These are phyloP conservation scores for Saturnispora diversa DNA, from an alignment of 805 yeast species.

Conservation along the genomic window DNA sequence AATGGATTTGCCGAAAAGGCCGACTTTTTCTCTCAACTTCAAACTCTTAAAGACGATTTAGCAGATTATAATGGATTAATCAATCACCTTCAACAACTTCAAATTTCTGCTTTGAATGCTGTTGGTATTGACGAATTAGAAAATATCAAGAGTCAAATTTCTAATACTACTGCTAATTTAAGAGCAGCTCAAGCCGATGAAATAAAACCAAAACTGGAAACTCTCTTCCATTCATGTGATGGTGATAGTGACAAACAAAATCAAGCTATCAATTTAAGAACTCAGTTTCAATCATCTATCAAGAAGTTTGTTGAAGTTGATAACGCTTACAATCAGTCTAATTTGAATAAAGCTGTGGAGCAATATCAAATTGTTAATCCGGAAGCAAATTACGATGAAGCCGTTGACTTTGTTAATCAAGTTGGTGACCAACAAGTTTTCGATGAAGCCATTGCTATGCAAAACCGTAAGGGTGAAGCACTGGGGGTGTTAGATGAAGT, in stretches of 20 bases:
- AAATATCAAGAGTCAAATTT: conserved; percentile 66
- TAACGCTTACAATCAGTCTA: conserved; percentile 75
- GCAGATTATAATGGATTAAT: conserved; percentile 64
- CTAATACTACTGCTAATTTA: conserved; percentile 68
- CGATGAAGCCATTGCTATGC: conserved; percentile 82
- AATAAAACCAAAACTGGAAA: conserved; percentile 69
- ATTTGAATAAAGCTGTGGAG: conserved; percentile 81
- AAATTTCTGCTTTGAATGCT: conserved; percentile 63
- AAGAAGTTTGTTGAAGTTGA: conserved; percentile 83
- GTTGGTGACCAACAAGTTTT: conserved; percentile 84
- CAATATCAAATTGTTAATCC: conserved; percentile 89
- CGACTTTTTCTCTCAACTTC: conserved; percentile 60
- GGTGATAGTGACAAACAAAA: conserved; percentile 74
- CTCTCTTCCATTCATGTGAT: conserved; percentile 61
- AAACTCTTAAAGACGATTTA: conserved; percentile 58
- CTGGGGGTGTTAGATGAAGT: conserved; percentile 92
- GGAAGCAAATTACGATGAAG: conserved; percentile 75
- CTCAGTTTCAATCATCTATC: conserved; percentile 75
- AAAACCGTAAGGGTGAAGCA: conserved; percentile 90
- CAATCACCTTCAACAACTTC: conserved; percentile 61
- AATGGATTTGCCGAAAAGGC: conserved; percentile 18
- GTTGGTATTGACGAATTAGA: conserved; percentile 64
- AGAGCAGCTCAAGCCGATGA: conserved; percentile 59
- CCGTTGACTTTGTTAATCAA: conserved; percentile 77
- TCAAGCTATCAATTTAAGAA: conserved; percentile 85